Percentiles rank a stretch among this genome's conserved stretches.
Conservation (phyloP, 2,329 filamentous ascomycete species). For the Chalaropsis ovoidea region DNA sequence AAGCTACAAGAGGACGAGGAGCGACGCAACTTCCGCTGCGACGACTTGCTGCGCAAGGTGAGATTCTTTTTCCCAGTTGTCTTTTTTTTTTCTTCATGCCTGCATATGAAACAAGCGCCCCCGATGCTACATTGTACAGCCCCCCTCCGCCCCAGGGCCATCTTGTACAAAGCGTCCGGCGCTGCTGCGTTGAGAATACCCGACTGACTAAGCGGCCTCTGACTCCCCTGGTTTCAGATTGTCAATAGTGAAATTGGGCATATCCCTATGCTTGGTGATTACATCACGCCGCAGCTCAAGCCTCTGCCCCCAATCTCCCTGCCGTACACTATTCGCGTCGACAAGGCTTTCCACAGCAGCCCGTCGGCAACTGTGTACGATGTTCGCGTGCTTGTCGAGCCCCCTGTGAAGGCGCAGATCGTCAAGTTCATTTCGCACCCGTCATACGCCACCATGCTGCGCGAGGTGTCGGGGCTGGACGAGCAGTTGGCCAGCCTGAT, state of each 20-base stretch:
- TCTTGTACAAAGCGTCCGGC: no score
- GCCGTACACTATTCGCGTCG: slow-evolving; percentile 86
- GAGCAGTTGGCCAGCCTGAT: slow-evolving; percentile 76
- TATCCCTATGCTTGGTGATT: slow-evolving; percentile 76
- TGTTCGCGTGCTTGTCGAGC: slow-evolving; percentile 71
- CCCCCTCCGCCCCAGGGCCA: no score
- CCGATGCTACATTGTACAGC: background rate
- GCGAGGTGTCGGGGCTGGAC: slow-evolving; percentile 66
- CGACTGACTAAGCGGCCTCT: background rate
- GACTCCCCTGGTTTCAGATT: slow-evolving; percentile 42
- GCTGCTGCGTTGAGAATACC: background rate
- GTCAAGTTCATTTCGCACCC: slow-evolving; percentile 57
- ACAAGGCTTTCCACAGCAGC: slow-evolving; percentile 66
- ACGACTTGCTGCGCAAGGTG: slow-evolving; percentile 69
- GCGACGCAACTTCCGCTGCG: slow-evolving; percentile 83
- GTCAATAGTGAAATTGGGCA: slow-evolving; percentile 65
- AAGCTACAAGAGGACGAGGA: slow-evolving; percentile 90
- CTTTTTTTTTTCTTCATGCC: background rate
- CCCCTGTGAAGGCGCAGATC: slow-evolving; percentile 63
- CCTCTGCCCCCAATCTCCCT: slow-evolving; percentile 74
- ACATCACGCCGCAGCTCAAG: slow-evolving; percentile 66
- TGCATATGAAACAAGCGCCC: background rate
- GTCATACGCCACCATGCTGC: slow-evolving; percentile 59
- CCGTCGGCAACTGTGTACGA: slow-evolving; percentile 81
- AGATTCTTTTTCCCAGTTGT: slow-evolving; percentile 29